A percentile compares a stretch with the other conserved stretches of the same genome.
Evolutionary conservation across 164 flowering plant species (phyloP).

Genomic region (Dillenia turbinata): DNA sequence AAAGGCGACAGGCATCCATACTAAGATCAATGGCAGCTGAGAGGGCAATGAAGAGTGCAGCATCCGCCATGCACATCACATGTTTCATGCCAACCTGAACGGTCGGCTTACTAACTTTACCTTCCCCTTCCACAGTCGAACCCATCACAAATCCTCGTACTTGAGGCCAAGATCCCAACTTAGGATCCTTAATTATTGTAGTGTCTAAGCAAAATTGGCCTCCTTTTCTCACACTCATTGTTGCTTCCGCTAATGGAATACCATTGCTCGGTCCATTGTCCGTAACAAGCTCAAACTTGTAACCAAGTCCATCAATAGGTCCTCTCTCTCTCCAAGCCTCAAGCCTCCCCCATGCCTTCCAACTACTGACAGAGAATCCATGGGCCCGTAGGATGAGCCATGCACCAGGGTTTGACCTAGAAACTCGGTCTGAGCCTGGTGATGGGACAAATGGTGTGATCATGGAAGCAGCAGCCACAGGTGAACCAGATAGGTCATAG

Average conservation of each 20-base stretch:
- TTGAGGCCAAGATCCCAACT: constrained; percentile 20
- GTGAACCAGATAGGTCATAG: constrained; percentile 88
- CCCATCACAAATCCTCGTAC: constrained; percentile 82
- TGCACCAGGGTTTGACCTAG: constrained; percentile 87
- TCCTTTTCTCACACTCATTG: constrained; percentile 57
- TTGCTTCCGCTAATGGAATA: constrained; percentile 59
- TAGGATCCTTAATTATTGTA: constrained; percentile 22
- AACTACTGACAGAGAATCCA: constrained; percentile 52
- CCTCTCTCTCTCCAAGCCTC: constrained; percentile 96
- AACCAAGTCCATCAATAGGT: constrained; percentile 66
- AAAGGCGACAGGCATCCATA: constrained; percentile 86
- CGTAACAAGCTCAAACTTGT: constrained; percentile 70
- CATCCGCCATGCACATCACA: constrained; percentile 85
- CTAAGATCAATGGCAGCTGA: constrained; percentile 94
- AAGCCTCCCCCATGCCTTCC: constrained; percentile 97
- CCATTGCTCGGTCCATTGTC: constrained; percentile 42
- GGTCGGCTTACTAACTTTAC: constrained; percentile 69
- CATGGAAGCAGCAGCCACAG: constrained; percentile 95
- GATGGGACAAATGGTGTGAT: constrained; percentile 94
- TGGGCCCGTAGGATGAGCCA: constrained; percentile 91
- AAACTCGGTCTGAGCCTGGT: constrained; percentile 78
- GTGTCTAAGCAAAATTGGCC: constrained; percentile 71
- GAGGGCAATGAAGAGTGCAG: constrained; percentile 80
- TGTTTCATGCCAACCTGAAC: constrained; percentile 76
- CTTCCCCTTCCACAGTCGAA: constrained; percentile 83